Conservation (phyloP, 768 basidiomycete genomes). For the Auricularia heimuer region DNA sequence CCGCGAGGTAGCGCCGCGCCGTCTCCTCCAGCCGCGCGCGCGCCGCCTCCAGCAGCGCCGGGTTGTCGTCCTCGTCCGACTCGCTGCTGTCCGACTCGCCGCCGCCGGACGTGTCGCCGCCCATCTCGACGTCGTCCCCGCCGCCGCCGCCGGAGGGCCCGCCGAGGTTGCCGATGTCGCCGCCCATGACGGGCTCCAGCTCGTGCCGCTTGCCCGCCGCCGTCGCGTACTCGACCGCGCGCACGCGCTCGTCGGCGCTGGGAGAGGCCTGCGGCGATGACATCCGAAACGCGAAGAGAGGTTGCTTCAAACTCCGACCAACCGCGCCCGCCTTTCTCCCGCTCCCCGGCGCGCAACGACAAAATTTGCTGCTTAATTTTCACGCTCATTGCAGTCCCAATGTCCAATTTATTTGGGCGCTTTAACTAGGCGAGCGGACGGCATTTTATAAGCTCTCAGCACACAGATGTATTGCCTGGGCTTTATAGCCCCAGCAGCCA, state of each 20-base stretch:
- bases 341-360: no score
- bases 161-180: slow-evolving; percentile 67
- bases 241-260: slow-evolving; percentile 42
- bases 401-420: no score
- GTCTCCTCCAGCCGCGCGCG: slow-evolving; percentile 73
- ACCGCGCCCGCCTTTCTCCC: no score
- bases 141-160: slow-evolving; percentile 8
- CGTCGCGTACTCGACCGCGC: slow-evolving; percentile 66
- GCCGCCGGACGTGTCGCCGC: slow-evolving; percentile 27
- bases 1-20: slow-evolving; percentile 88
- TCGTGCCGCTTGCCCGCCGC: slow-evolving; percentile 83
- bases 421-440: no score
- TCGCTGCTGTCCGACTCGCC: slow-evolving; percentile 62
- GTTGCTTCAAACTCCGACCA: no score
- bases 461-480: no score
- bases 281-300: no score
- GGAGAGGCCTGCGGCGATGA: no score
- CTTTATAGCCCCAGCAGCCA: no score
- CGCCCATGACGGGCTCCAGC: slow-evolving; percentile 70
- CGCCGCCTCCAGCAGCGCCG: slow-evolving; percentile 72
- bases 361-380: no score
- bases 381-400: no score
- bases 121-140: neutral
- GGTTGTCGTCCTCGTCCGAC: slow-evolving; percentile 69
- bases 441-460: no score